Percentiles rank a stretch among this genome's conserved stretches.
These are phyloP conservation scores for Trypanosomatidae sp. DNA, from an alignment of 208 protist genomes.

Conservation along the genomic window DNA sequence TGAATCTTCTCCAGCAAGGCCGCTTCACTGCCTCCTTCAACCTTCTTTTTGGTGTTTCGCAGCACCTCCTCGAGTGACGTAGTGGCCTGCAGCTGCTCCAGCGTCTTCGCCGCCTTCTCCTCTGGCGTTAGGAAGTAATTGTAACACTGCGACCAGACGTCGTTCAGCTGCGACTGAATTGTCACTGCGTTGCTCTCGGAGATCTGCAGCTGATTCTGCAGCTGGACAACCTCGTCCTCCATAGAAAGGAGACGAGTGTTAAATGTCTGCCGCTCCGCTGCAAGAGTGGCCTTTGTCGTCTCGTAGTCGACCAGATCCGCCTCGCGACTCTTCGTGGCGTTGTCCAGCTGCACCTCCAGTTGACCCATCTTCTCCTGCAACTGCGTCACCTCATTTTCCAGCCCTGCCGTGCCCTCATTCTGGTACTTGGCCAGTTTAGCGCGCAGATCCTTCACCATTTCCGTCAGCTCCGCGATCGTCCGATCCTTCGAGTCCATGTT, in stretches of 20 bases:
- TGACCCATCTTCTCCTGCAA: slow-evolving; percentile 69
- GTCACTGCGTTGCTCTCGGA: slow-evolving; percentile 47
- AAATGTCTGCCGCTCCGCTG: slow-evolving; percentile 44
- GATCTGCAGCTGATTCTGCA: slow-evolving; percentile 75
- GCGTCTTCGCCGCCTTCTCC: slow-evolving; percentile 19
- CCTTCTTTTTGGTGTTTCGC: slow-evolving; percentile 29
- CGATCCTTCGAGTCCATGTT: slow-evolving; percentile 92
- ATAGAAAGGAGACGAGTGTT: slow-evolving; percentile 36
- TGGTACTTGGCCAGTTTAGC: slow-evolving; percentile 85
- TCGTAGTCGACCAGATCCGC: slow-evolving; percentile 80
- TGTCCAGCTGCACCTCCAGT: slow-evolving; percentile 76
- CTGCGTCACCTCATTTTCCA: slow-evolving; percentile 68
- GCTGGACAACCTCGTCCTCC: slow-evolving; percentile 61
- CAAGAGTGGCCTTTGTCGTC: slow-evolving; percentile 41
- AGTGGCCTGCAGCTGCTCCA: slow-evolving; percentile 39
- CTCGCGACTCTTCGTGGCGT: slow-evolving; percentile 62
- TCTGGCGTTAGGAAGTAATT: slow-evolving; percentile 39
- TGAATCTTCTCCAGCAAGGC: slow-evolving; percentile 42
- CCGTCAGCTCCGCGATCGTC: slow-evolving; percentile 79
- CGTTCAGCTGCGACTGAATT: slow-evolving; percentile 43
- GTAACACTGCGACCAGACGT: slow-evolving; percentile 57
- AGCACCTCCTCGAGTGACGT: slow-evolving; percentile 56
- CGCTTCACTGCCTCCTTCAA: slow-evolving; percentile 26
- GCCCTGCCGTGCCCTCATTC: slow-evolving; percentile 53
- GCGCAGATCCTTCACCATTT: slow-evolving; percentile 70